Evolutionary conservation across 805 yeast genomes (phyloP).

Genomic region (Debaryomyces tyrocola): DNA sequence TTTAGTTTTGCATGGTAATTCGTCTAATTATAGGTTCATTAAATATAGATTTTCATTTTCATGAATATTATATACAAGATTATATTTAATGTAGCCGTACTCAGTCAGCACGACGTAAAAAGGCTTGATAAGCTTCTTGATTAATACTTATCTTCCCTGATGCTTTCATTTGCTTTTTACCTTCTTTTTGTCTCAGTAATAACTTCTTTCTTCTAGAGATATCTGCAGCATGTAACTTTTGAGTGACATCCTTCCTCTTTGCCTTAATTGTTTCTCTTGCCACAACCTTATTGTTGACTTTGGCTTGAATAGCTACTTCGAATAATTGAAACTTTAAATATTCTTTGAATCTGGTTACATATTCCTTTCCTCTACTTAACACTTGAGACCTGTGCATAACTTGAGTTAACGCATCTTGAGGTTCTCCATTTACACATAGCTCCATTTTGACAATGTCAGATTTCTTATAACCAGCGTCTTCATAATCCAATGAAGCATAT

Average conservation of each 20-base stretch:
- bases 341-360: constrained; percentile 80
- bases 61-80: not conserved
- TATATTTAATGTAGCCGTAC: not conserved
- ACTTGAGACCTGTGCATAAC: constrained; percentile 84
- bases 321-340: constrained; percentile 79
- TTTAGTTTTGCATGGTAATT: no score
- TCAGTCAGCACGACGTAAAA: constrained; percentile 46
- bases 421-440: constrained; percentile 80
- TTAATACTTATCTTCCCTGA: constrained; percentile 77
- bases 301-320: constrained; percentile 91
- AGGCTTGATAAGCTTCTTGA: constrained; percentile 87
- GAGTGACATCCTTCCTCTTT: constrained; percentile 90
- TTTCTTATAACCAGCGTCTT: constrained; percentile 82
- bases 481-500: constrained; percentile 92
- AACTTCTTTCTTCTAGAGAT: constrained; percentile 86
- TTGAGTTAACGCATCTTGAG: constrained; percentile 90
- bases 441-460: constrained; percentile 87
- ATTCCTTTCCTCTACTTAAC: constrained; percentile 69
- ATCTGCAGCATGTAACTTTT: constrained; percentile 91
- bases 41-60: not conserved
- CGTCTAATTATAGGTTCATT: not conserved
- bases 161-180: constrained; percentile 80
- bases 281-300: constrained; percentile 72
- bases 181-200: constrained; percentile 86
- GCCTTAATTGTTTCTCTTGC: constrained; percentile 96